Percentiles rank a stretch among this genome's conserved stretches.
phyloP scores from a whole-genome alignment of 139 green algal species.

The Chlamydomonas schloesseri region DNA sequence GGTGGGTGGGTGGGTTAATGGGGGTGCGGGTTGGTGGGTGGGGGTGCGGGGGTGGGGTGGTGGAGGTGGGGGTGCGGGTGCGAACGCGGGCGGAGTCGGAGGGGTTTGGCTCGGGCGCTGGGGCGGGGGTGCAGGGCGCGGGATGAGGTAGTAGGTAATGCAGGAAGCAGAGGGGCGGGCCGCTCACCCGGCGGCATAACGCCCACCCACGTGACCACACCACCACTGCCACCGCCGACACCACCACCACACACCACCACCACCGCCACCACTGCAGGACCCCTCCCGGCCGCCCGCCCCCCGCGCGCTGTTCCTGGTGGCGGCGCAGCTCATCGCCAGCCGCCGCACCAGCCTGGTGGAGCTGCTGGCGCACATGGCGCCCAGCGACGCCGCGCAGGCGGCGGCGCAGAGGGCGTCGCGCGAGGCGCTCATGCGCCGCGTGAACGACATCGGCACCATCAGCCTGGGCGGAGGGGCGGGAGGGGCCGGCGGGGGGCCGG shows the following conservation, averaged over 20 bases:
- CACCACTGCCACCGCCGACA: neutral
- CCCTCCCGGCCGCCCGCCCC: conserved; percentile 9
- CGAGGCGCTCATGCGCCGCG: conserved; percentile 53
- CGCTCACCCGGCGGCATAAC: too few relatives aligned
- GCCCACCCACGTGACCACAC: too few relatives aligned
- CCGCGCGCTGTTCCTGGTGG: conserved; percentile 56
- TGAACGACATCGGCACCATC: conserved; percentile 74
- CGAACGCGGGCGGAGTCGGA: too few relatives aligned
- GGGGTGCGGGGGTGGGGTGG: neutral
- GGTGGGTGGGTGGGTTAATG: neutral
- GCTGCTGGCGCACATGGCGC: conserved; percentile 74
- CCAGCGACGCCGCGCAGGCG: conserved; percentile 62
- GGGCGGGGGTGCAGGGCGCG: too few relatives aligned
- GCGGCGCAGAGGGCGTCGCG: conserved; percentile 31
- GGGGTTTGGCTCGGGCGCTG: too few relatives aligned
- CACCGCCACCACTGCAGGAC: conserved; percentile 24
- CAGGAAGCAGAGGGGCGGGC: too few relatives aligned
- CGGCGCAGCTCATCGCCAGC: conserved; percentile 55
- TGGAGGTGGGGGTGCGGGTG: too few relatives aligned
- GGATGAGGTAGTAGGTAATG: too few relatives aligned
- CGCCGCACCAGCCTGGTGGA: conserved; percentile 67
- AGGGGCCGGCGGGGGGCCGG: neutral
- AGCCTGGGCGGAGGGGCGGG: conserved; percentile 46
- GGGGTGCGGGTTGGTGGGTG: neutral
- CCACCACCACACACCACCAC: neutral